Evolutionary conservation across 768 basidiomycete genomes (phyloP).

Genomic region (Sarcomyxa edulis): DNA sequence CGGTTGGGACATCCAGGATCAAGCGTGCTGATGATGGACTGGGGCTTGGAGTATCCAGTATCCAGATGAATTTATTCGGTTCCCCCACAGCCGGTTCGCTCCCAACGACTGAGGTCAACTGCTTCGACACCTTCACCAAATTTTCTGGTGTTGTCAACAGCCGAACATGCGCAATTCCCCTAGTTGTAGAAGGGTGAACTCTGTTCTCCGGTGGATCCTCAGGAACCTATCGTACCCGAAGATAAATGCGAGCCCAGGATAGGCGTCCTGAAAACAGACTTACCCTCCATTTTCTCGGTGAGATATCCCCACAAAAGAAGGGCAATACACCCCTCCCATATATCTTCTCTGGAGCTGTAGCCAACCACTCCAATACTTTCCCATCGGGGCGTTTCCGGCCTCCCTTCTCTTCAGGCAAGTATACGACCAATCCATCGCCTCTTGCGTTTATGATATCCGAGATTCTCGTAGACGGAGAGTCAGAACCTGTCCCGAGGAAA

Average conservation of each 20-base stretch:
- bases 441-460: constrained; percentile 53
- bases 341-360: constrained; percentile 31
- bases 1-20: constrained; percentile 27
- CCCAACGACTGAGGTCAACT: constrained; percentile 47
- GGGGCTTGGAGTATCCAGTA: constrained; percentile 28
- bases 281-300: constrained; percentile 55
- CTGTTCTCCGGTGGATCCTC: constrained; percentile 38
- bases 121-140: constrained; percentile 24
- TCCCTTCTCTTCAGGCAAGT: constrained; percentile 40
- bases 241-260: background rate
- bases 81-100: constrained; percentile 23
- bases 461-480: constrained; percentile 27
- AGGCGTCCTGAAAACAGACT: constrained; percentile 14
- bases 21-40: constrained; percentile 21
- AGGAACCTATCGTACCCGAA: constrained; percentile 18
- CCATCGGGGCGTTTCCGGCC: constrained; percentile 58
- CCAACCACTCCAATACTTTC: constrained; percentile 50
- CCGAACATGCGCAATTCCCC: constrained; percentile 44
- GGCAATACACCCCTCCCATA: constrained; percentile 36
- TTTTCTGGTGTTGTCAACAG: constrained; percentile 28
- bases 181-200: constrained; percentile 44
- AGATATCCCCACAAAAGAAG: constrained; percentile 75
- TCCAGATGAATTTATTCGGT: constrained; percentile 30
- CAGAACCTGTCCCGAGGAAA: constrained; percentile 48
- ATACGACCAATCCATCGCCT: constrained; percentile 33